Evolutionary conservation across 495 filamentous ascomycete species (phyloP).

Genomic region (Pyronema domesticum): DNA sequence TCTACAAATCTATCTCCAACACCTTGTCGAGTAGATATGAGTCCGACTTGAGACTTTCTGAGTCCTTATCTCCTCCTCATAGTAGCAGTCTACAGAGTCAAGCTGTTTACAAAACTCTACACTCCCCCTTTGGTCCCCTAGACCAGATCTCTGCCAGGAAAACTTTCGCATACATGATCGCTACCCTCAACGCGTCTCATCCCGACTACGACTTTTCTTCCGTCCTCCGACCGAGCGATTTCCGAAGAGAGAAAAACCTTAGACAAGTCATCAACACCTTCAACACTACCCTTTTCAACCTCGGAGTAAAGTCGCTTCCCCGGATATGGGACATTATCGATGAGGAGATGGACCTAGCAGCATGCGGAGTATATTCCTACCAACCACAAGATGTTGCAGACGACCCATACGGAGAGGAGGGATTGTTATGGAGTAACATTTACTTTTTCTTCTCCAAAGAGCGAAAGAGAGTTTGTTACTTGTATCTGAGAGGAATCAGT

Average conservation of each 20-base stretch:
- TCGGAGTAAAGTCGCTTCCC: conserved; percentile 36
- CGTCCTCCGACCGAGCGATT: conserved; percentile 70
- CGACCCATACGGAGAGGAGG: conserved; percentile 71
- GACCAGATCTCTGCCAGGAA: conserved; percentile 71
- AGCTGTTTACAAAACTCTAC: conserved; percentile 25
- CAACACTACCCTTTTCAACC: conserved; percentile 66
- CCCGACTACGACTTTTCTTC: conserved; percentile 96
- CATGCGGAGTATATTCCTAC: conserved; percentile 75
- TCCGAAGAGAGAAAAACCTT: conserved; percentile 58
- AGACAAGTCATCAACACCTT: conserved; percentile 64
- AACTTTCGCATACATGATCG: conserved; percentile 89
- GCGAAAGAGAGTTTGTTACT: conserved; percentile 82
- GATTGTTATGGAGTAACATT: conserved; percentile 83
- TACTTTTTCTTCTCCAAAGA: conserved; percentile 96
- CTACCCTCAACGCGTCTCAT: conserved; percentile 92
- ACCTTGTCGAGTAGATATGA: conserved; percentile 79
- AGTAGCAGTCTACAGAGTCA: conserved; percentile 24
- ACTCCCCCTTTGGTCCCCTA: conserved; percentile 76
- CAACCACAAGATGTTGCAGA: conserved; percentile 51
- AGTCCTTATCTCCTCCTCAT: conserved; percentile 53
- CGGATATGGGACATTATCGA: conserved; percentile 80
- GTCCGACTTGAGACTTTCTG: conserved; percentile 51
- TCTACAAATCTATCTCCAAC: conserved; percentile 86
- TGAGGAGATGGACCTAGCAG: conserved; percentile 72
- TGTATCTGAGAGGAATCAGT: conserved; percentile 73